A percentile compares a stretch with the other conserved stretches of the same genome.
Evolutionary conservation across 176 grass and related monocot genomes (phyloP).

Genomic region (Melocanna baccifera): DNA sequence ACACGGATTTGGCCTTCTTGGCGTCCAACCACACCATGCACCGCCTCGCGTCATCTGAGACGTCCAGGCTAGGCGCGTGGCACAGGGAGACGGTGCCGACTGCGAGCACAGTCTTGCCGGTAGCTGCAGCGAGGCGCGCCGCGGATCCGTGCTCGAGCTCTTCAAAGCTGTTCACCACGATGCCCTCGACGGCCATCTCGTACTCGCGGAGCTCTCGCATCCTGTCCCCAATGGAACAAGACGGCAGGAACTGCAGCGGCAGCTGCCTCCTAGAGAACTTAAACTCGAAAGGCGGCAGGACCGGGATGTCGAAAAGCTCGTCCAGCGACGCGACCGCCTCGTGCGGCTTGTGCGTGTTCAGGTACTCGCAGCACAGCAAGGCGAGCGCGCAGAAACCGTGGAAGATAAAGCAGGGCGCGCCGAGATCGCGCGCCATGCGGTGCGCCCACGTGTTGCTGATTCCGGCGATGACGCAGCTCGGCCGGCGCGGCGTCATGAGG

Average conservation of each 20-base stretch:
- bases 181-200: slow-evolving; percentile 53
- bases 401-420: slow-evolving; percentile 44
- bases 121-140: slow-evolving; percentile 21
- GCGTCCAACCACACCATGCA: slow-evolving; percentile 62
- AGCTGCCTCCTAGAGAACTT: slow-evolving; percentile 41
- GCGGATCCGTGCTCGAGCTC: slow-evolving; percentile 45
- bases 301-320: slow-evolving; percentile 37
- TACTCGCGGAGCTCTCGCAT: neutral
- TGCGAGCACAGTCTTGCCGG: slow-evolving; percentile 49
- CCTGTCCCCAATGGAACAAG: neutral
- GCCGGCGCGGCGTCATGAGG: neutral
- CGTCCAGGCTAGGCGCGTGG: neutral
- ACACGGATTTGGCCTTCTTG: slow-evolving; percentile 46
- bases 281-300: slow-evolving; percentile 35
- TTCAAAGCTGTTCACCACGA: slow-evolving; percentile 63
- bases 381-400: slow-evolving; percentile 49
- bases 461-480: slow-evolving; percentile 52
- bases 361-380: slow-evolving; percentile 32
- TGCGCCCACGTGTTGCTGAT: slow-evolving; percentile 53
- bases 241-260: slow-evolving; percentile 39
- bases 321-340: slow-evolving; percentile 17
- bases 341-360: slow-evolving; percentile 40
- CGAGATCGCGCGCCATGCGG: slow-evolving; percentile 39
- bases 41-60: slow-evolving; percentile 3
- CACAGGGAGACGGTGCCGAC: slow-evolving; percentile 51